Conservation (phyloP, 2,329 filamentous ascomycete genomes). For the Esteya vermicola region DNA sequence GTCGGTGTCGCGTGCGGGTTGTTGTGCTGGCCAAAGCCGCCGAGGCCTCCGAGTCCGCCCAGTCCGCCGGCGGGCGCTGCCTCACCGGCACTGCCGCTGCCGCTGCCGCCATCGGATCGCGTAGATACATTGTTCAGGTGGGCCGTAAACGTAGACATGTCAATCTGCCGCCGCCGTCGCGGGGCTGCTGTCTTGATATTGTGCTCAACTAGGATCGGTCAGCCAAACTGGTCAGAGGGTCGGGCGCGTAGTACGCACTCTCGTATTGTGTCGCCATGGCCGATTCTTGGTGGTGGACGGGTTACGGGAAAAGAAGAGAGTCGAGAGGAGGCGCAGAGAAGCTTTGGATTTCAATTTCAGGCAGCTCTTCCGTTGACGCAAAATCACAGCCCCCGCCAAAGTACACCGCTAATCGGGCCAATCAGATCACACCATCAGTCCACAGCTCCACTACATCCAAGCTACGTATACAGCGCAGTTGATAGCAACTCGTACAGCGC, state of each 20-base stretch:
- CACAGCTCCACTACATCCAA: background rate
- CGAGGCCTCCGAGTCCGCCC: too few species aligned
- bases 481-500: too few species aligned
- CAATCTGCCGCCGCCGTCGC: constrained; percentile 36
- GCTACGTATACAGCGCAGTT: too few species aligned
- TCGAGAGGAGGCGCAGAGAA: too few species aligned
- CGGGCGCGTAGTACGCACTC: constrained; percentile 19
- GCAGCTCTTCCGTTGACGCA: constrained; percentile 4
- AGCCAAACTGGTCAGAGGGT: background rate
- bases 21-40: too few species aligned
- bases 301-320: too few species aligned
- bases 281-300: too few species aligned
- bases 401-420: background rate
- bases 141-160: constrained; percentile 50
- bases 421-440: background rate
- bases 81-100: background rate
- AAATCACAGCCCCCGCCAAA: background rate
- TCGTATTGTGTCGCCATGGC: constrained; percentile 42
- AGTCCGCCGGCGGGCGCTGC: too few species aligned
- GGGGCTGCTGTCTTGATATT: constrained; percentile 35
- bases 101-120: constrained; percentile 13
- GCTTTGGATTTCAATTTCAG: background rate
- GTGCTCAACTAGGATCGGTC: constrained; percentile 40
- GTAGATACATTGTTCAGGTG: constrained; percentile 38
- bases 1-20: constrained; percentile 46